phyloP scores from a whole-genome alignment of 208 protist genomes.

The Crithidia brevicula region DNA sequence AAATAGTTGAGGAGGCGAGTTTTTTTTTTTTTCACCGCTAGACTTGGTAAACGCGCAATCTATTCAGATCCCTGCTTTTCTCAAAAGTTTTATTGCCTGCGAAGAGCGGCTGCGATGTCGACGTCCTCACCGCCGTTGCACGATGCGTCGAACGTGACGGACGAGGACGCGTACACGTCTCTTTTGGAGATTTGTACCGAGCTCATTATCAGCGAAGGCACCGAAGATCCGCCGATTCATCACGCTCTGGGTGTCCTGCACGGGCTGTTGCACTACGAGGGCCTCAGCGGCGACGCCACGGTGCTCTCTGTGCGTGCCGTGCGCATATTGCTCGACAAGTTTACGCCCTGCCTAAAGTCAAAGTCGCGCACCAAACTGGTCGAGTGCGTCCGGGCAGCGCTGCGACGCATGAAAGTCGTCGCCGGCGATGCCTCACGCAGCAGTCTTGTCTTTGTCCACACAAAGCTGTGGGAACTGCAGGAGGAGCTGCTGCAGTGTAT shows the following conservation, averaged over 20 bases:
- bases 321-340: conserved; percentile 77
- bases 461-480: conserved; percentile 58
- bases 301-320: conserved; percentile 73
- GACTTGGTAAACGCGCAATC: too few species aligned
- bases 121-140: neutral
- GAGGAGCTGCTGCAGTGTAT: conserved; percentile 85
- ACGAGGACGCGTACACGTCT: conserved; percentile 32
- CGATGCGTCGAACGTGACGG: neutral
- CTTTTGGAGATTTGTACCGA: conserved; percentile 38
- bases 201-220: conserved; percentile 37
- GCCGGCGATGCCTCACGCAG: neutral
- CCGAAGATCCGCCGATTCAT: conserved; percentile 14
- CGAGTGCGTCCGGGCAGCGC: conserved; percentile 19
- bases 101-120: neutral
- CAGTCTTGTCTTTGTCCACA: conserved; percentile 38
- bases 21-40: too few species aligned
- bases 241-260: conserved; percentile 24
- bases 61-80: too few species aligned
- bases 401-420: neutral
- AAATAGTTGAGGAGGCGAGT: too few species aligned
- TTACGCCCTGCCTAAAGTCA: conserved; percentile 16
- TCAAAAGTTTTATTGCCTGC: too few species aligned
- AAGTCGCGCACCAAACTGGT: conserved; percentile 20
- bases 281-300: conserved; percentile 64
- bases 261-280: conserved; percentile 22